Evolutionary conservation across 257 asterid genomes (phyloP), one percentile per base, ranked within the genome.

Genomic region (Rehmannia glutinosa): DNA sequence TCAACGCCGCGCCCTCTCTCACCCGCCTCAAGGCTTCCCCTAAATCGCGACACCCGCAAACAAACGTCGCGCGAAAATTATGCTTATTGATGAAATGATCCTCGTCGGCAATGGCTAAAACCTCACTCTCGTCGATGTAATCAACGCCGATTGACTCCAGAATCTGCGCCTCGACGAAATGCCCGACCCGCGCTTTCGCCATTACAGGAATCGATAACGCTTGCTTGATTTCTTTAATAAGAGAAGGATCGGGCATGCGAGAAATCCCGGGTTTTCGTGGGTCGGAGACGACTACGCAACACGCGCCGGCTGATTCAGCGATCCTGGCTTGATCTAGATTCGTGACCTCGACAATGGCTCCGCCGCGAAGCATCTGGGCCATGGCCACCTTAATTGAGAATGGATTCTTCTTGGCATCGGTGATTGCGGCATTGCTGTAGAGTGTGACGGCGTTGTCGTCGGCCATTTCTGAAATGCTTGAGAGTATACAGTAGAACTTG

Each of bases 271-370:
- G 33, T n/a, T 60, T 58, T 16, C 53, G 75, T 49, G 86, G 83
- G 25, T 86, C 93, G 27, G 91, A 62, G 47, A 87, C 91, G 64
- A 82, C 46, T 1, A 88, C 78, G 66, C 95, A 87, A 62, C 93
- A 83, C 6, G 93, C 95, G 47, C 97, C 97, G 57, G 96, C 91
- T 7, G 90, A 83, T 60, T 91, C 97, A 0, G 95, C 95, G 76
- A 76, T 91, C 75, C 81, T 87, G 2, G 97, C 96, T 68, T 91
- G 96, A 51, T 84, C 83, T n/a, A 80, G 74, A 27, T 33, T 71
- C 38, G 73, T 54, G 72, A 91, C 95, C 70, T 86, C 93, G 43
- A 87, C 87, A 54, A 82, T 78, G 27, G 84, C 91, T 35, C 97
- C 97, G 69, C 96, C 96, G 39, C 96, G 95, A 62, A 91, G 96